Percentiles rank a stretch among this genome's conserved stretches.
phyloP scores from a whole-genome alignment of 2,329 filamentous ascomycete genomes.

The Fusarium heterosporum region DNA sequence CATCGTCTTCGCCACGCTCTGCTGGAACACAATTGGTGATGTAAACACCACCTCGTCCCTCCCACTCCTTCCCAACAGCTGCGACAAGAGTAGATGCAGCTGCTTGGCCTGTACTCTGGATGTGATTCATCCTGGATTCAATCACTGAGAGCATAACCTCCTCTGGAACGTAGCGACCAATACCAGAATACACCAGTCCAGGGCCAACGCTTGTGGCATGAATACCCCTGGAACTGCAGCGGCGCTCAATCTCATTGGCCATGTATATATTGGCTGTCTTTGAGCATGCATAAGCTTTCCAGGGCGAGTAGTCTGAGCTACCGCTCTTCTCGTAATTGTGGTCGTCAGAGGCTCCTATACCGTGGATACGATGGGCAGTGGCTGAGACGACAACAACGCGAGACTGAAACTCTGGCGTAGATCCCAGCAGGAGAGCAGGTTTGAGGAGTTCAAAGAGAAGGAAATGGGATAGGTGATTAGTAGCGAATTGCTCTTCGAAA shows the following conservation, averaged over 20 bases:
- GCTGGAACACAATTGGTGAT: constrained; percentile 4
- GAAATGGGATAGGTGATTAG: constrained; percentile 38
- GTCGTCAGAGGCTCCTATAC: constrained; percentile 3
- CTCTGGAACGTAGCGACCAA: constrained; percentile 13
- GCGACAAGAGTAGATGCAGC: constrained; percentile 4
- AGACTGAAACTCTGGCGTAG: constrained; percentile 8
- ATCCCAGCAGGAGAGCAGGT: neutral
- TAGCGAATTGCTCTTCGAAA: constrained; percentile 33
- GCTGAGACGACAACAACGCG: constrained; percentile 6
- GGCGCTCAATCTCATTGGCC: constrained; percentile 16
- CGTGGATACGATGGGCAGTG: constrained; percentile 16
- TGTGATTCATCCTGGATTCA: neutral
- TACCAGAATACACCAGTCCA: constrained; percentile 2
- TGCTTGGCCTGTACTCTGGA: constrained; percentile 7
- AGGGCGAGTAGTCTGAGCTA: neutral
- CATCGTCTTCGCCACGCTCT: constrained; percentile 2
- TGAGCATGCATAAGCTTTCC: constrained; percentile 7
- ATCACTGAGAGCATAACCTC: constrained; percentile 8
- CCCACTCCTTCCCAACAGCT: constrained; percentile 4
- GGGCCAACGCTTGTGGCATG: constrained; percentile 15
- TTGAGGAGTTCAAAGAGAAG: constrained; percentile 26
- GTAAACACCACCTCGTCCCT: constrained; percentile 5
- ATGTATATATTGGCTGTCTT: constrained; percentile 19
- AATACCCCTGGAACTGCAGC: constrained; percentile 1
- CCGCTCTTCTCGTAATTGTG: constrained; percentile 7